A percentile compares a stretch with the other conserved stretches of the same genome.
Evolutionary conservation across 805 yeast species (phyloP).

Genomic region (Kurtzmaniella fragi): DNA sequence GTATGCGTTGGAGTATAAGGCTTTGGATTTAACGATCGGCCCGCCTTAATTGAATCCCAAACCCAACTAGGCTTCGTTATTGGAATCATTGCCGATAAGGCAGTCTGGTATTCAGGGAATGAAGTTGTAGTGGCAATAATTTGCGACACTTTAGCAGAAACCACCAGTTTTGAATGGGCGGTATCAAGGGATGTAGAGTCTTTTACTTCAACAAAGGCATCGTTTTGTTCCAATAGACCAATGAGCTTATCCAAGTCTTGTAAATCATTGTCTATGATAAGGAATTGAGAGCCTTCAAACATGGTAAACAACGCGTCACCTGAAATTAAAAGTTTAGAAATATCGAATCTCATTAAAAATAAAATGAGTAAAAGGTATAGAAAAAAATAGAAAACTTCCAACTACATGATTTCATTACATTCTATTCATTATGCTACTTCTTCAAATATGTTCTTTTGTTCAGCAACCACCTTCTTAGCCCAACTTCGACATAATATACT

Average conservation of each 20-base stretch:
- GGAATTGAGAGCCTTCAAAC: slow-evolving; percentile 15
- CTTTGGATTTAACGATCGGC: slow-evolving; percentile 45
- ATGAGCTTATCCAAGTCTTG: slow-evolving; percentile 10
- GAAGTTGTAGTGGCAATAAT: slow-evolving; percentile 48
- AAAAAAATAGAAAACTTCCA: not conserved
- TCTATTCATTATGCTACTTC: slow-evolving; percentile 2
- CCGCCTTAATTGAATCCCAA: slow-evolving; percentile 36
- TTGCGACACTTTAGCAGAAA: slow-evolving; percentile 24
- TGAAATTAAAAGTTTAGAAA: slow-evolving; percentile 1
- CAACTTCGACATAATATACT: slow-evolving; percentile 75
- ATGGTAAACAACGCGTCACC: slow-evolving; percentile 5
- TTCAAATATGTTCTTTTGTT: slow-evolving; percentile 38
- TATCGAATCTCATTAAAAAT: not conserved
- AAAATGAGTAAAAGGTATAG: not conserved
- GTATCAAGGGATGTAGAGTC: slow-evolving; percentile 13
- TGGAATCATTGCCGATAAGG: slow-evolving; percentile 55
- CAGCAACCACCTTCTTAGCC: slow-evolving; percentile 60
- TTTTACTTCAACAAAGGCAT: slow-evolving; percentile 17
- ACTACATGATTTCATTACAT: not conserved
- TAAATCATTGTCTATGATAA: slow-evolving; percentile 12
- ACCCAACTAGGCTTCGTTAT: slow-evolving; percentile 64
- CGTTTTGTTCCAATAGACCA: slow-evolving; percentile 13
- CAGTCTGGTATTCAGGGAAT: slow-evolving; percentile 46
- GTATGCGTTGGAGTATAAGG: slow-evolving; percentile 70
- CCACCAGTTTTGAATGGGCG: slow-evolving; percentile 10